Base-by-base conservation (phyloP, 2,329 filamentous ascomycete genomes). In the Thielaviopsis ethacetica region DNA sequence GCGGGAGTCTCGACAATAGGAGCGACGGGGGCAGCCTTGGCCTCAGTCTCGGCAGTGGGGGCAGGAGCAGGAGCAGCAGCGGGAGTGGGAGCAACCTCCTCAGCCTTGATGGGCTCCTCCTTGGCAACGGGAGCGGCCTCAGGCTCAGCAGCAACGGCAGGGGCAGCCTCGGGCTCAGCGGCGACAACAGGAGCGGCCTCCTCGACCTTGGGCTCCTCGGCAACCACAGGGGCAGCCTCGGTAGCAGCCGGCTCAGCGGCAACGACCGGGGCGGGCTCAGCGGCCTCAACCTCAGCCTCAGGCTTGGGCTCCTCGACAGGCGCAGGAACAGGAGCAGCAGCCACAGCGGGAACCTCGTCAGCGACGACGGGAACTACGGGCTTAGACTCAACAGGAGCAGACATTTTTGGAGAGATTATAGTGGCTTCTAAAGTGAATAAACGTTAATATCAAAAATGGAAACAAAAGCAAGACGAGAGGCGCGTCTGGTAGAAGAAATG, bases 371-470 rank as follows among this genome's bases (percentile, higher is more conserved):
- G 21, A 34, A 26, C 57, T 7, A 34, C 17, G 26, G 55, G 21
- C 24, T 60, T 44, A 30, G 30, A 19, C 17, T 53, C 27, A 12
- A 51, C 56, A 19, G 27, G 30, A 60, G 54, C 54, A 53, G 58
- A 55, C 58, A 60, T 60, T 9, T 9, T 21, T 60, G 49, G 41
- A 38, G 30, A 34, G 21, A 41, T 38, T 44, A 6, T 44, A 44
- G 38, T 44, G 38, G 38, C 38, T 44, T 44, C 38, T 44, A 44
- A 44, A 17, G 7, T 17, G 17, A n/a, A 44, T 44, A 44, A n/a
- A 15, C n/a, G 38, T 44, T 44, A 44, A 44, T 44, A 44, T n/a
- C 38, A 44, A 44, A 44, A 44, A 34, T 12, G 6, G 6, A 26
- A 26, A 26, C 24, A 3, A 26, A 26, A 44, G 38, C 15, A 15